Conservation (phyloP, 345 rosid species). For the Hevea brasiliensis region DNA sequence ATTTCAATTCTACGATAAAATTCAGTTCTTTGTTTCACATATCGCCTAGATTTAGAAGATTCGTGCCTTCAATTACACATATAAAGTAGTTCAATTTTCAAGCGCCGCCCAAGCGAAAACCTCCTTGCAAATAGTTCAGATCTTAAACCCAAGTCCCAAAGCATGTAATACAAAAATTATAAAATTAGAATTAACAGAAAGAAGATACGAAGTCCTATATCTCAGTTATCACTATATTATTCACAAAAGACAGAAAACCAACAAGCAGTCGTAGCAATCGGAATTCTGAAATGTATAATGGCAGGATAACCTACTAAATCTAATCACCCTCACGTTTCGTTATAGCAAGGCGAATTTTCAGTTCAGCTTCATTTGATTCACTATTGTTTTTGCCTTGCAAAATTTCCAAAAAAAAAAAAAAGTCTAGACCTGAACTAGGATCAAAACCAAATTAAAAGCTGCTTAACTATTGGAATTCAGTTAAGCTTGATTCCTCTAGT, state of each 20-base stretch:
- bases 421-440: too few species aligned
- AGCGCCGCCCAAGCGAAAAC: not conserved
- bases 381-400: too few species aligned
- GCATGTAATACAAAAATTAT: not conserved
- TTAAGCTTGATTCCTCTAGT: not conserved
- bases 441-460: not conserved
- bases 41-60: not conserved
- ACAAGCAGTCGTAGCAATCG: not conserved
- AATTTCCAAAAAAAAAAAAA: too few species aligned
- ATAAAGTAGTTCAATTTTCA: too few species aligned
- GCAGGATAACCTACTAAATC: not conserved
- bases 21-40: not conserved
- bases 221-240: not conserved
- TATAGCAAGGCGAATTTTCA: not conserved
- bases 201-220: not conserved
- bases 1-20: too few species aligned
- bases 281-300: not conserved
- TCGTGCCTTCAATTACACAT: not conserved
- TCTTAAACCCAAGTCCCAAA: not conserved
- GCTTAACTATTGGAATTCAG: not conserved
- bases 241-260: not conserved
- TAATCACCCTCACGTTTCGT: not conserved
- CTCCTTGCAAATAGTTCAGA: not conserved
- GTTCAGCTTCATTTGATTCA: not conserved
- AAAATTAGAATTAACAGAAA: not conserved